Evolutionary conservation across 192 early-diverging fungal genomes (phyloP).

Genomic region (Rhizophagus sp.): DNA sequence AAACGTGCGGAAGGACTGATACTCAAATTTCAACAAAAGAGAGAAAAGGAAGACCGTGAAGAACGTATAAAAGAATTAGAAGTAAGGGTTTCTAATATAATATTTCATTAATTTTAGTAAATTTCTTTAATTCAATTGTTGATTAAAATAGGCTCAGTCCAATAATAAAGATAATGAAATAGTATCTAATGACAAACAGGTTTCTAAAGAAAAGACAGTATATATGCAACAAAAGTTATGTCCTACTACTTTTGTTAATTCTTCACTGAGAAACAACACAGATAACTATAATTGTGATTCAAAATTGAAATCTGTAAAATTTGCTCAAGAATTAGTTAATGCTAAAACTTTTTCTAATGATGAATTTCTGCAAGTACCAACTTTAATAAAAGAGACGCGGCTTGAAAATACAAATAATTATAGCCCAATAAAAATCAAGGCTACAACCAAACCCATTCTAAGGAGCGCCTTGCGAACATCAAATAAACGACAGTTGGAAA

Average conservation of each 20-base stretch:
- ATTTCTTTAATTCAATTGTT: no score
- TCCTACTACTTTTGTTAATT: neutral
- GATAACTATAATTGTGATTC: neutral
- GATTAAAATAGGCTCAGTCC: no score
- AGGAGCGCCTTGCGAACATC: neutral
- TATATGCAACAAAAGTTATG: neutral
- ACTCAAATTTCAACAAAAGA: neutral
- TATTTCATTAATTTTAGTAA: neutral
- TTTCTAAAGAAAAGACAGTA: no score
- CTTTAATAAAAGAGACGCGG: neutral
- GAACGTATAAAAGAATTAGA: neutral
- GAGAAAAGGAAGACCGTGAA: neutral
- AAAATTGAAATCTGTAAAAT: neutral
- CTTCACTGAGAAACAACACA: neutral
- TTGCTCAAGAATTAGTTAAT: neutral
- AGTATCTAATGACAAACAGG: no score
- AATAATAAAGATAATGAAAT: no score
- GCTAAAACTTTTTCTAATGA: neutral
- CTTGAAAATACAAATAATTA: neutral
- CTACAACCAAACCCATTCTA: neutral
- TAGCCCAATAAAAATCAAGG: neutral
- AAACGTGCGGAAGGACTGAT: neutral
- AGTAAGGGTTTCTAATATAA: neutral
- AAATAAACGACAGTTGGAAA: neutral
- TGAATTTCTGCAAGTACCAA: neutral